Percentiles rank a stretch among this genome's conserved stretches.
phyloP scores from a whole-genome alignment of 352 stramenopile genomes.

The Achlya hypogyna region DNA sequence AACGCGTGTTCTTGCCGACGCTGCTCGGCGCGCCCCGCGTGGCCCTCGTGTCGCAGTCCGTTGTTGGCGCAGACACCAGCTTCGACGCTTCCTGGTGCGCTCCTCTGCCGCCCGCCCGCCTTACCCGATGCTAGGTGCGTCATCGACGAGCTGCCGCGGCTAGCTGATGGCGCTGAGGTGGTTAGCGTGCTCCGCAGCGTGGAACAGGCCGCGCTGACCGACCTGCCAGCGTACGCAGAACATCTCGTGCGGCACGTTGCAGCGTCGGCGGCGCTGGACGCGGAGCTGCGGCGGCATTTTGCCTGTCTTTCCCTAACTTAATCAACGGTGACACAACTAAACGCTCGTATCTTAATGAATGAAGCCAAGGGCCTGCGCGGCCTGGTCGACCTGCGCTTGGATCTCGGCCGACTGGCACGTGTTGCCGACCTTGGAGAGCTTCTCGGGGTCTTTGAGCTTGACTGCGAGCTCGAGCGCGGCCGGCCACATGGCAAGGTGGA shows the following conservation, averaged over 20 bases:
- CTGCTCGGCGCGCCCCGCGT: too few relatives aligned
- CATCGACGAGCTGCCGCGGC: not conserved
- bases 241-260: not conserved
- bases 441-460: conserved; percentile 78
- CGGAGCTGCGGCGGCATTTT: conserved; percentile 8
- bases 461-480: conserved; percentile 74
- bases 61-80: too few relatives aligned
- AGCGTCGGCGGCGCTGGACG: not conserved
- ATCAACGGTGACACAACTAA: not conserved
- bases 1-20: too few relatives aligned
- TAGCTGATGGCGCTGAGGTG: not conserved
- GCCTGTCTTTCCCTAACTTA: conserved; percentile 13
- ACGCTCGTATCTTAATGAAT: conserved; percentile 24
- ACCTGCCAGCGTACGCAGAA: not conserved
- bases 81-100: too few relatives aligned
- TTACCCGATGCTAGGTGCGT: not conserved
- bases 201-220: not conserved
- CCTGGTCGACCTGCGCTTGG: conserved; percentile 68
- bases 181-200: not conserved
- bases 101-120: too few relatives aligned
- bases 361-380: conserved; percentile 70
- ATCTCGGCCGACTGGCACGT: conserved; percentile 63
- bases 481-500: conserved; percentile 76
- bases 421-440: conserved; percentile 78
- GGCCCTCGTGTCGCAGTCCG: too few relatives aligned